These are phyloP conservation scores for Leishmania arabica DNA, from an alignment of 208 protist genomes.

Conservation along the genomic window DNA sequence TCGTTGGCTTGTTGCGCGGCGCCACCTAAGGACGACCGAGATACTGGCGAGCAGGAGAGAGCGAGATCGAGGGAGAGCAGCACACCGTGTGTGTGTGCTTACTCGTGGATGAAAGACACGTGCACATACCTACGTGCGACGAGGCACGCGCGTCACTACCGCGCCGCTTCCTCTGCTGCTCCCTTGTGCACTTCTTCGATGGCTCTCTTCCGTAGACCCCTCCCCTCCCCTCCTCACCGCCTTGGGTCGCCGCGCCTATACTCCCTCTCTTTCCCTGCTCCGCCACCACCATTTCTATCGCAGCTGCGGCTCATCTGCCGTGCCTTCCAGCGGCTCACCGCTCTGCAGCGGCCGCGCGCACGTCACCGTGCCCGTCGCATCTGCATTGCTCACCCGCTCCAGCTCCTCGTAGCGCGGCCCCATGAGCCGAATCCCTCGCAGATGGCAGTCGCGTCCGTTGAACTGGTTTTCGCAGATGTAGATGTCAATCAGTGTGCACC, in stretches of 20 bases:
- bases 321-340: background rate
- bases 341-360: background rate
- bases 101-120: background rate
- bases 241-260: background rate
- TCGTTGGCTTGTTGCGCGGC: no score
- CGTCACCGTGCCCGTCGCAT: background rate
- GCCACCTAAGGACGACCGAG: background rate
- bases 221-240: background rate
- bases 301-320: slow-evolving; percentile 6
- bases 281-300: background rate
- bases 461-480: slow-evolving; percentile 77
- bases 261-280: background rate
- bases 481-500: slow-evolving; percentile 65
- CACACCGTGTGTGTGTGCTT: no score
- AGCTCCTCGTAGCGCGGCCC: slow-evolving; percentile 41
- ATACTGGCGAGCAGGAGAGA: background rate
- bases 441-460: slow-evolving; percentile 83
- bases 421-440: slow-evolving; percentile 72
- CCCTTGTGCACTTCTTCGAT: background rate
- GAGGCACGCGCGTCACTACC: background rate
- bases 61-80: background rate
- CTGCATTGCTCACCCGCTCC: slow-evolving; percentile 14
- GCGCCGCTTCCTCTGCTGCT: background rate
- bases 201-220: background rate
- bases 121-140: background rate